Conservation (phyloP, 192 early-diverging fungal genomes). For the Kickxella alabastrina region DNA sequence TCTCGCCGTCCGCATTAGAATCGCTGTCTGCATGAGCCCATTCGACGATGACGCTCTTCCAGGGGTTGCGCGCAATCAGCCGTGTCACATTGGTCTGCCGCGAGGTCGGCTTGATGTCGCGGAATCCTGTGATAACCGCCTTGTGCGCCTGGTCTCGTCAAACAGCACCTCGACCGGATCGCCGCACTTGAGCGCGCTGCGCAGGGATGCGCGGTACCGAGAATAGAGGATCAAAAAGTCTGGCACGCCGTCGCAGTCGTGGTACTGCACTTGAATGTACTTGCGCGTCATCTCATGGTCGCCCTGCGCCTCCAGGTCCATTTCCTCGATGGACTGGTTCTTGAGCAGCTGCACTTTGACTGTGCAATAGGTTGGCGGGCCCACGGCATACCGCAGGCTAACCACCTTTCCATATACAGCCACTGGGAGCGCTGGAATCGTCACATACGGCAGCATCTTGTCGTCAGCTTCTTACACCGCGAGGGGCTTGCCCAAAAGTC, state of each 20-base stretch:
- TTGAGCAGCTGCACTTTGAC: slow-evolving; percentile 49
- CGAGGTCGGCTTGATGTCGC: slow-evolving; percentile 33
- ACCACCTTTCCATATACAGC: slow-evolving; percentile 59
- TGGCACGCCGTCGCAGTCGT: slow-evolving; percentile 64
- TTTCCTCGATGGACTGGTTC: slow-evolving; percentile 47
- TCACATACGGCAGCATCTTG: slow-evolving; percentile 47
- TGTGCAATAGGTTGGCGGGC: slow-evolving; percentile 65
- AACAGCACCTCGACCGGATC: slow-evolving; percentile 61
- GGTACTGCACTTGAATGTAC: slow-evolving; percentile 59
- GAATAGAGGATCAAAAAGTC: slow-evolving; percentile 68
- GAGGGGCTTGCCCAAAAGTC: slow-evolving; percentile 54
- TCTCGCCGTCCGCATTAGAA: not conserved
- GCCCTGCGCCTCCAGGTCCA: slow-evolving; percentile 34
- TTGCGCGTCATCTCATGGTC: slow-evolving; percentile 23
- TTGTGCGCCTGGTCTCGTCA: slow-evolving; percentile 59
- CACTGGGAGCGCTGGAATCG: slow-evolving; percentile 40
- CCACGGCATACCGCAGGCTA: slow-evolving; percentile 58
- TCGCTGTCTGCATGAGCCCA: slow-evolving; percentile 24
- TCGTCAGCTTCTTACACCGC: slow-evolving; percentile 42
- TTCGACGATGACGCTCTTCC: slow-evolving; percentile 43
- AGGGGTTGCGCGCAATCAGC: slow-evolving; percentile 51
- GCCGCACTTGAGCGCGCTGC: slow-evolving; percentile 43
- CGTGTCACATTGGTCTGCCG: slow-evolving; percentile 46
- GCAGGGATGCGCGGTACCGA: slow-evolving; percentile 58
- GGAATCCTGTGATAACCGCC: slow-evolving; percentile 54